Percentiles rank a stretch among this genome's conserved stretches.
phyloP scores from a whole-genome alignment of 345 rosid genomes.

The Hevea brasiliensis region DNA sequence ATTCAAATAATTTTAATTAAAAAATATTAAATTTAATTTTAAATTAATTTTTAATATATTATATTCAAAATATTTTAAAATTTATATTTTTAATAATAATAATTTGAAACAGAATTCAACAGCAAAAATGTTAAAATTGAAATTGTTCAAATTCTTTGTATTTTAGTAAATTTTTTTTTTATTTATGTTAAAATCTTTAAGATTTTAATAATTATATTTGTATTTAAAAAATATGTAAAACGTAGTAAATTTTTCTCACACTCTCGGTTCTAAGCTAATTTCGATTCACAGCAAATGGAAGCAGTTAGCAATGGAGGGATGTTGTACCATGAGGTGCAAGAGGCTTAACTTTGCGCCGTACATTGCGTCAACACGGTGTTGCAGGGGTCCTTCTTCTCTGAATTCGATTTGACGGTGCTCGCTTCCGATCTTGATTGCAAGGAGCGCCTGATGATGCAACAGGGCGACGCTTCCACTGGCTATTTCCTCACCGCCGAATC shows the following conservation, averaged over 20 bases:
- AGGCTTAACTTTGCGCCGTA: conserved; percentile 93
- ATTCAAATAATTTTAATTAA: too few relatives aligned
- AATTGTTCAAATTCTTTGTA: too few relatives aligned
- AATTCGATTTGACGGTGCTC: conserved; percentile 86
- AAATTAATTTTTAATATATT: too few relatives aligned
- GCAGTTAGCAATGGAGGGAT: conserved; percentile 87
- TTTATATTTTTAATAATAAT: too few relatives aligned
- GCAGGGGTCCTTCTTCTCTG: conserved; percentile 96
- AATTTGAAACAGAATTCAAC: too few relatives aligned
- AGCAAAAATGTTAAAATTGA: too few relatives aligned
- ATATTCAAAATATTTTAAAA: too few relatives aligned
- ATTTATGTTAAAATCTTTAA: too few relatives aligned
- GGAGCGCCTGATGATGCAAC: conserved; percentile 81
- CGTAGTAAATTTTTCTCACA: neutral
- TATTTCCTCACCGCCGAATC: conserved; percentile 83
- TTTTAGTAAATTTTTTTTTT: too few relatives aligned
- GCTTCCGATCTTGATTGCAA: conserved; percentile 85
- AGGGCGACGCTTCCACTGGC: conserved; percentile 43
- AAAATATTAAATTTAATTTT: too few relatives aligned
- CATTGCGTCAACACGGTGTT: conserved; percentile 97
- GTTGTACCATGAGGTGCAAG: conserved; percentile 98
- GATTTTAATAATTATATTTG: too few relatives aligned
- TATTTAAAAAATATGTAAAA: too few relatives aligned
- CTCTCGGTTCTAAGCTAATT: neutral
- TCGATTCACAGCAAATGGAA: conserved; percentile 44